A percentile compares a stretch with the other conserved stretches of the same genome.
Evolutionary conservation across 2,329 filamentous ascomycete genomes (phyloP).

Genomic region (Stagonosporopsis chrysanthemi): DNA sequence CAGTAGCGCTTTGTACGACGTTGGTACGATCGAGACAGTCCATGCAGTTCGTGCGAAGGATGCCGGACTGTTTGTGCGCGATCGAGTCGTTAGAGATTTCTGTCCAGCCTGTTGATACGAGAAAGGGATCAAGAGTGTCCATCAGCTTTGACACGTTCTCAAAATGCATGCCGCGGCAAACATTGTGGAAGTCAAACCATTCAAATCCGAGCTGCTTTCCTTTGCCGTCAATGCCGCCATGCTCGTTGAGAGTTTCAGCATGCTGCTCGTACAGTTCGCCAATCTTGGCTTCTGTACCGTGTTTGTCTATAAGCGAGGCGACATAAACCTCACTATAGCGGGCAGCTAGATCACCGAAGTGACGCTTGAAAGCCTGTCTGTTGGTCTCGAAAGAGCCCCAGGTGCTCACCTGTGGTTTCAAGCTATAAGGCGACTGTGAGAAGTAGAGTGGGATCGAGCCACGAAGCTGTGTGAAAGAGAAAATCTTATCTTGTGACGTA

Average conservation of each 20-base stretch:
- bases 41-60: slow-evolving; percentile 97
- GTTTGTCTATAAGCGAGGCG: slow-evolving; percentile 87
- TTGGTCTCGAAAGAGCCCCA: slow-evolving; percentile 85
- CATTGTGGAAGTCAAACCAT: slow-evolving; percentile 97
- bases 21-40: slow-evolving; percentile 97
- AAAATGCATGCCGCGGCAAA: slow-evolving; percentile 96
- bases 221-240: slow-evolving; percentile 58
- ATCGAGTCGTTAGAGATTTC: slow-evolving; percentile 59
- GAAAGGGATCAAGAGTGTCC: slow-evolving; percentile 69
- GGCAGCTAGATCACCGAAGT: slow-evolving; percentile 74
- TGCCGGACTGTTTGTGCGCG: slow-evolving; percentile 68
- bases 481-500: slow-evolving; percentile 64
- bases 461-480: slow-evolving; percentile 86
- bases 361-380: slow-evolving; percentile 76
- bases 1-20: slow-evolving; percentile 92
- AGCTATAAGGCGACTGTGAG: slow-evolving; percentile 90
- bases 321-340: slow-evolving; percentile 80
- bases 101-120: slow-evolving; percentile 77
- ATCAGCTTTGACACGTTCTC: slow-evolving; percentile 89
- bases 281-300: slow-evolving; percentile 79
- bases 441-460: slow-evolving; percentile 96
- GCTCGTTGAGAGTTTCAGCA: slow-evolving; percentile 70
- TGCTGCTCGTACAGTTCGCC: slow-evolving; percentile 79
- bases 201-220: slow-evolving; percentile 71
- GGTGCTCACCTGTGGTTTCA: slow-evolving; percentile 84